phyloP scores from a whole-genome alignment of 2,329 filamentous ascomycete genomes.

The Gnomoniopsis sp. region DNA sequence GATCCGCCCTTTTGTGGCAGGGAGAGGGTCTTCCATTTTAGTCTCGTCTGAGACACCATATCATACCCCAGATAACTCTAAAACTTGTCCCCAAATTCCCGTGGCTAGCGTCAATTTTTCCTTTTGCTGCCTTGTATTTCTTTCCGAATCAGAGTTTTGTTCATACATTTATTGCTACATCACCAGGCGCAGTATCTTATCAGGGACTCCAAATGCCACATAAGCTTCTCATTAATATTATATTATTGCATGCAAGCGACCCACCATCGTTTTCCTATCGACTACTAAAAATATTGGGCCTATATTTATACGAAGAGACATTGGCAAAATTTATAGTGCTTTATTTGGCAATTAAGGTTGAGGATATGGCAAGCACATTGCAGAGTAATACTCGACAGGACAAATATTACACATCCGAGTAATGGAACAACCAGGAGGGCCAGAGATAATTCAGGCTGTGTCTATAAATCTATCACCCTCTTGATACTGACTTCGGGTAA shows the following conservation, averaged over 20 bases:
- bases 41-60: constrained; percentile 5
- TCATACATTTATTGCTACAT: not conserved
- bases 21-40: not conserved
- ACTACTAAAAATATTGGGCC: too few species aligned
- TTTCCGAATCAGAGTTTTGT: not conserved
- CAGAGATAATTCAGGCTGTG: too few species aligned
- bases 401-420: too few species aligned
- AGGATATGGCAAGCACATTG: too few species aligned
- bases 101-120: not conserved
- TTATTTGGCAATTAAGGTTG: too few species aligned
- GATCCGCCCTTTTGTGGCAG: not conserved
- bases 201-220: not conserved
- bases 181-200: not conserved
- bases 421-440: too few species aligned
- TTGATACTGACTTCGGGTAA: too few species aligned
- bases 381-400: too few species aligned
- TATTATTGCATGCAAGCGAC: too few species aligned
- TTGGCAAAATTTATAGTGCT: not conserved
- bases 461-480: too few species aligned
- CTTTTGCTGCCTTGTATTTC: not conserved
- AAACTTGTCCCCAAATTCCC: not conserved
- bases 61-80: not conserved
- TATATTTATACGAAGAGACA: not conserved
- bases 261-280: too few species aligned
- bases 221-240: too few species aligned